These are phyloP conservation scores for Funneliformis mosseae DNA, from an alignment of 192 early-diverging fungal species.

Conservation along the genomic window DNA sequence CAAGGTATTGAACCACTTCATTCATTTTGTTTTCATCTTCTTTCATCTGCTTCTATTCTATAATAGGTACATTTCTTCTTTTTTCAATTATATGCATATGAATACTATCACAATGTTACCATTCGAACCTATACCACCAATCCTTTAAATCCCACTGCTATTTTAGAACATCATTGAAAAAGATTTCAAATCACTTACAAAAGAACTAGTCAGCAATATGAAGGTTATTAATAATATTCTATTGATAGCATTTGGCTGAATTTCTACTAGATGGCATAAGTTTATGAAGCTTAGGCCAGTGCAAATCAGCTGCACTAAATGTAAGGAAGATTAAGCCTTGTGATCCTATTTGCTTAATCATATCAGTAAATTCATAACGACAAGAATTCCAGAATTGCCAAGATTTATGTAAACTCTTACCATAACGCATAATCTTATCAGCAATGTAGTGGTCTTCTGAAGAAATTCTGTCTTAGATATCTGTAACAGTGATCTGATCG, in stretches of 20 bases:
- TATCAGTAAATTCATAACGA: too few relatives aligned
- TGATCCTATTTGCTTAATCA: neutral
- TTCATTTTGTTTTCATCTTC: neutral
- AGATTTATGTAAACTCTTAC: neutral
- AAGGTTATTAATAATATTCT: neutral
- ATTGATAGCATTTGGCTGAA: neutral
- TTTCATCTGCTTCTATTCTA: neutral
- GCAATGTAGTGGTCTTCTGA: neutral
- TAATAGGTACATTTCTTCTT: neutral
- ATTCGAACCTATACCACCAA: too few relatives aligned
- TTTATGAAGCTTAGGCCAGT: too few relatives aligned
- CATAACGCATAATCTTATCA: neutral
- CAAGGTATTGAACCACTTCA: too few relatives aligned
- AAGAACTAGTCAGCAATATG: slow-evolving; percentile 4
- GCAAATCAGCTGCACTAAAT: too few relatives aligned
- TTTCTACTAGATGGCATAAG: neutral
- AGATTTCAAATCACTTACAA: neutral
- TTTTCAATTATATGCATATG: too few relatives aligned
- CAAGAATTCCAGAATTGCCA: neutral
- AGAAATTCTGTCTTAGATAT: neutral
- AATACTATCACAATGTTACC: too few relatives aligned
- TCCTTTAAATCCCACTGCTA: neutral
- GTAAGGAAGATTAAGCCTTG: neutral
- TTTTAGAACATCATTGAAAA: neutral
- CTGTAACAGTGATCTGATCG: neutral